Evolutionary conservation across 2,329 filamentous ascomycete species (phyloP), one percentile per base, ranked within the genome.

Genomic region (Diaporthe citriasiana): DNA sequence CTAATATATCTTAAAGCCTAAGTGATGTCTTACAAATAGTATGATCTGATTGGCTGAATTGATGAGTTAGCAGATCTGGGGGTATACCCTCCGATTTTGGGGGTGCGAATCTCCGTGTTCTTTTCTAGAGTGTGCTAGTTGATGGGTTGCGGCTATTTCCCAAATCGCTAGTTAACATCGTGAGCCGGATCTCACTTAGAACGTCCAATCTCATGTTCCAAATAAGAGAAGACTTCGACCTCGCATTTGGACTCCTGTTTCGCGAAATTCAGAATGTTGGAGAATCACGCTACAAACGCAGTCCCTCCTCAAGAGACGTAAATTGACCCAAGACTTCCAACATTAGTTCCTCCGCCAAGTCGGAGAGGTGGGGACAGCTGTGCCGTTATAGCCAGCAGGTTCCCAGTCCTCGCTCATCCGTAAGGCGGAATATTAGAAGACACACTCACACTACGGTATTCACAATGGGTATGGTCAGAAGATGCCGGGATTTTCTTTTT

Each of bases 311-410:
- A 57, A 57, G 55, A 22, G 19, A 19, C 55, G 9, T 38, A 57
- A 57, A 57, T 57, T 57, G 19, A 38, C 19, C 19, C 55, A 57
- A 57, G 55, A 57, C 55, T 57, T 57, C 55, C 55, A 57, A 57
- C 12, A 57, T 8, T 57, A 19, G 55, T 57, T n/a, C 19, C 19
- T n/a, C n/a, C 19, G 55, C 55, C 33, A 57, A 38, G 55, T 57
- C 33, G 55, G 55, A 57, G 25, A 40, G 33, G 55, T 57, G 55
- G 55, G 33, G 33, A 57, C 33, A 25, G 10, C 10, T 4, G 55
- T 57, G 55, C 55, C 55, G 55, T 57, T 38, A 25, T 38, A 57
- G 33, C 55, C 55, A 57, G 33, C 25, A 25, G 22, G 25, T 5
- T 8, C 10, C 12, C 38, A n/a, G 22, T n/a, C 55, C 33, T 38